A percentile compares a stretch with the other conserved stretches of the same genome.
These are phyloP conservation scores for Odontarrhena argentea DNA, from an alignment of 345 rosid species.

Conservation along the genomic window DNA sequence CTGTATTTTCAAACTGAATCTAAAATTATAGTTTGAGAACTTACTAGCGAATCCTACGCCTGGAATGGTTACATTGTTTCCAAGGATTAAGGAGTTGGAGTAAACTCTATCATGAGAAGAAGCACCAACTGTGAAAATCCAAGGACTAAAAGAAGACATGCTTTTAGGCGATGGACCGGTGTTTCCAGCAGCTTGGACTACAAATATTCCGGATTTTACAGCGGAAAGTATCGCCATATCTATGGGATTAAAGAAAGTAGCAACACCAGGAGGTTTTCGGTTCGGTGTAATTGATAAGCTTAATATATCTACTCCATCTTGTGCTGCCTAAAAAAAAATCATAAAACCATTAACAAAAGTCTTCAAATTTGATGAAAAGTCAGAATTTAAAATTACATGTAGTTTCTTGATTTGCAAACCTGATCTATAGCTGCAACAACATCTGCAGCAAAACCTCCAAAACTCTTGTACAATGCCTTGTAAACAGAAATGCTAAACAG, in stretches of 20 bases:
- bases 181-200: slow-evolving; percentile 98
- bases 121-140: slow-evolving; percentile 96
- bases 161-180: slow-evolving; percentile 96
- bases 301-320: slow-evolving; percentile 93
- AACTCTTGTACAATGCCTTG: slow-evolving; percentile 89
- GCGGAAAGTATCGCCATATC: slow-evolving; percentile 95
- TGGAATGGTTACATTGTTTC: slow-evolving; percentile 72
- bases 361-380: too few species aligned
- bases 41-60: slow-evolving; percentile 91
- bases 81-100: slow-evolving; percentile 66
- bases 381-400: too few species aligned
- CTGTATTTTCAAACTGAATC: too few species aligned
- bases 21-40: slow-evolving; percentile 38
- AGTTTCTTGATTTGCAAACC: slow-evolving; percentile 48
- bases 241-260: slow-evolving; percentile 91
- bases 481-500: slow-evolving; percentile 74
- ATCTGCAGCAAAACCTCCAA: slow-evolving; percentile 99
- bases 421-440: slow-evolving; percentile 98
- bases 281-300: slow-evolving; percentile 91
- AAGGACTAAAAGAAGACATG: slow-evolving; percentile 95
- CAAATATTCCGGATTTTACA: slow-evolving; percentile 82
- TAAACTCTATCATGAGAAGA: slow-evolving; percentile 90
- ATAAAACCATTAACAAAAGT: not conserved
- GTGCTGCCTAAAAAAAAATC: slow-evolving; percentile 71
- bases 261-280: slow-evolving; percentile 88